A percentile compares a stretch with the other conserved stretches of the same genome.
Evolutionary conservation across 2,329 filamentous ascomycete genomes (phyloP).

Genomic region (Fusarium graminum): DNA sequence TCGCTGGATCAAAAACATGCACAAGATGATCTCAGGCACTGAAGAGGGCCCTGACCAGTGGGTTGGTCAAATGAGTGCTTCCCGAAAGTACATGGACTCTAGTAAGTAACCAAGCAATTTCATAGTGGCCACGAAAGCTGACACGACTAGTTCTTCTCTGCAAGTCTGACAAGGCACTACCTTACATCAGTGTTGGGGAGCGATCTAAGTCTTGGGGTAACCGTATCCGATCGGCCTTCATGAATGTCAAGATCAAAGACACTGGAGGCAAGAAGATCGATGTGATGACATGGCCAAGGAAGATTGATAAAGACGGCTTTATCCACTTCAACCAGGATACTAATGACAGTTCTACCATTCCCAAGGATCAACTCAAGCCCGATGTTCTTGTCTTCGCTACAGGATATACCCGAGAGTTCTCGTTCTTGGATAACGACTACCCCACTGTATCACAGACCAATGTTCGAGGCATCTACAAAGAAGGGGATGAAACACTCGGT

Average conservation of each 20-base stretch:
- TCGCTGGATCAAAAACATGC: slow-evolving; percentile 58
- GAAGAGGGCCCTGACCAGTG: slow-evolving; percentile 62
- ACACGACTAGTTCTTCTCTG: slow-evolving; percentile 56
- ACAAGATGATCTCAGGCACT: slow-evolving; percentile 60
- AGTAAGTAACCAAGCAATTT: slow-evolving; percentile 38
- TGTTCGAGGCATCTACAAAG: slow-evolving; percentile 66
- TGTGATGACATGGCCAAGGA: slow-evolving; percentile 59
- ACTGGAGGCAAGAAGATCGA: slow-evolving; percentile 58
- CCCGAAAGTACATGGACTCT: slow-evolving; percentile 55
- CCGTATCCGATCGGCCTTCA: slow-evolving; percentile 53
- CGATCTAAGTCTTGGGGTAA: slow-evolving; percentile 53
- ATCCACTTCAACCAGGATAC: slow-evolving; percentile 54
- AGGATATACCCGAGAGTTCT: slow-evolving; percentile 59
- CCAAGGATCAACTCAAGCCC: slow-evolving; percentile 51
- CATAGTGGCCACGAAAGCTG: slow-evolving; percentile 3
- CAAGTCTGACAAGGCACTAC: slow-evolving; percentile 59
- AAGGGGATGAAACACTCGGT: slow-evolving; percentile 55
- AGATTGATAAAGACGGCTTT: slow-evolving; percentile 54
- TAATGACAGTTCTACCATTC: slow-evolving; percentile 48
- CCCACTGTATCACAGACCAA: slow-evolving; percentile 62
- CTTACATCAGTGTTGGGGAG: slow-evolving; percentile 58
- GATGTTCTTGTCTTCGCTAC: slow-evolving; percentile 63
- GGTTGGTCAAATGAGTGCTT: slow-evolving; percentile 59
- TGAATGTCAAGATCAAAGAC: slow-evolving; percentile 57
- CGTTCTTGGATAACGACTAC: slow-evolving; percentile 56